A percentile compares a stretch with the other conserved stretches of the same genome.
Conservation (phyloP, 306 rosid species). For the Hippophae gyantsensis region DNA sequence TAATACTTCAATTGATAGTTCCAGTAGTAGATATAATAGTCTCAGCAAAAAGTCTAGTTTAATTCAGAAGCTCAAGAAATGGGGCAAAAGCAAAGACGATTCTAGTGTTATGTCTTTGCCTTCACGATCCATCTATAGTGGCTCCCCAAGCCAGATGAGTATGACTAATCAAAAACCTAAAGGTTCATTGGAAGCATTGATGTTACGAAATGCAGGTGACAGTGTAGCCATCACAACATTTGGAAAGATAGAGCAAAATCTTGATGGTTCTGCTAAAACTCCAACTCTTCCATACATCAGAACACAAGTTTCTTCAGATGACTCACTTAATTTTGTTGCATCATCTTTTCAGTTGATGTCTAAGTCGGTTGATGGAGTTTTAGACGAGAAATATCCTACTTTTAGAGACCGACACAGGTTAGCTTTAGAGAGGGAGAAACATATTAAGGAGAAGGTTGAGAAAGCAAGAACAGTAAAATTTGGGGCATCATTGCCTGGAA, state of each 20-base stretch:
- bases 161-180: conserved; percentile 38
- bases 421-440: conserved; percentile 80
- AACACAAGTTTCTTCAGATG: conserved; percentile 40
- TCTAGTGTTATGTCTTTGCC: conserved; percentile 21
- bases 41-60: conserved; percentile 11
- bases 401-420: conserved; percentile 86
- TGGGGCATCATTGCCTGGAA: conserved; percentile 38
- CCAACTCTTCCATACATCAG: conserved; percentile 41
- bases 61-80: conserved; percentile 12
- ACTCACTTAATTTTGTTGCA: conserved; percentile 56
- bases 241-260: conserved; percentile 58
- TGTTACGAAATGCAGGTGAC: conserved; percentile 76
- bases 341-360: conserved; percentile 94
- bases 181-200: conserved; percentile 76
- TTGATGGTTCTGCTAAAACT: conserved; percentile 49
- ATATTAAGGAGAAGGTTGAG: conserved; percentile 72
- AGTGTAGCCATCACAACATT: conserved; percentile 71
- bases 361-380: conserved; percentile 68
- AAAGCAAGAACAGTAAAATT: conserved; percentile 73
- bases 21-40: conserved; percentile 33
- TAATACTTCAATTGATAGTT: conserved; percentile 24
- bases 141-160: conserved; percentile 65
- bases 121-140: conserved; percentile 49
- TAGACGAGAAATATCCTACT: conserved; percentile 82
- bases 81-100: conserved; percentile 20